Conservation (phyloP, 306 rosid genomes). For the Quercus dentata region DNA sequence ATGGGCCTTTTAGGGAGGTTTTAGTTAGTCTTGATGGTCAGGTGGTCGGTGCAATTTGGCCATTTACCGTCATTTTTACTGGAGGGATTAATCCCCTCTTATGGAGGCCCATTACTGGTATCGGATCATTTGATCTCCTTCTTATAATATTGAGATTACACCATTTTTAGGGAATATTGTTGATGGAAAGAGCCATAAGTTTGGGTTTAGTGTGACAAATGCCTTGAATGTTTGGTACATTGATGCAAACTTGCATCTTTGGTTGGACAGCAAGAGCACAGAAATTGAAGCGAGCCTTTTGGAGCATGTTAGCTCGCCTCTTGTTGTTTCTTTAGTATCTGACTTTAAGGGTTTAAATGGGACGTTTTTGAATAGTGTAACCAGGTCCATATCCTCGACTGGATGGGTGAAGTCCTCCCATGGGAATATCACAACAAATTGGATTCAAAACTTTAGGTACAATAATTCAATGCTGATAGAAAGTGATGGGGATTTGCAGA, state of each 20-base stretch:
- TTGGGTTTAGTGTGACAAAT: conserved; percentile 74
- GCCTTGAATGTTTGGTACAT: conserved; percentile 87
- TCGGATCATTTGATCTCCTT: conserved; percentile 80
- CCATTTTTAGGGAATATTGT: conserved; percentile 64
- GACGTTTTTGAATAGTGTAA: conserved; percentile 48
- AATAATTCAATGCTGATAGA: conserved; percentile 50
- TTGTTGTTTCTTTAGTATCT: conserved; percentile 34
- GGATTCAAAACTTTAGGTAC: conserved; percentile 50
- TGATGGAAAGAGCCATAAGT: conserved; percentile 60
- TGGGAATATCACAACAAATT: conserved; percentile 63
- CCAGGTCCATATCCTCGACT: conserved; percentile 46
- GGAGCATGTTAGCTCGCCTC: conserved; percentile 39
- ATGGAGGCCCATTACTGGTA: conserved; percentile 90
- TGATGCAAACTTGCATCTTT: conserved; percentile 85
- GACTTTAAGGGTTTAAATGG: conserved; percentile 69
- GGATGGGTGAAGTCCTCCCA: conserved; percentile 80
- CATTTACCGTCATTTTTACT: conserved; percentile 82
- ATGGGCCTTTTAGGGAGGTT: conserved; percentile 93
- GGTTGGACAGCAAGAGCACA: conserved; percentile 64
- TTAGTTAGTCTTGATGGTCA: conserved; percentile 59
- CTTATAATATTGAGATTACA: conserved; percentile 85
- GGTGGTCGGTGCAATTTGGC: conserved; percentile 75
- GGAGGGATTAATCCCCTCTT: conserved; percentile 89
- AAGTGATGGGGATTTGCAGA: conserved; percentile 49
- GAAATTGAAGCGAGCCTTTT: conserved; percentile 56